Conservation (phyloP, 805 yeast genomes). For the Cyberlindnera bimundalis region DNA sequence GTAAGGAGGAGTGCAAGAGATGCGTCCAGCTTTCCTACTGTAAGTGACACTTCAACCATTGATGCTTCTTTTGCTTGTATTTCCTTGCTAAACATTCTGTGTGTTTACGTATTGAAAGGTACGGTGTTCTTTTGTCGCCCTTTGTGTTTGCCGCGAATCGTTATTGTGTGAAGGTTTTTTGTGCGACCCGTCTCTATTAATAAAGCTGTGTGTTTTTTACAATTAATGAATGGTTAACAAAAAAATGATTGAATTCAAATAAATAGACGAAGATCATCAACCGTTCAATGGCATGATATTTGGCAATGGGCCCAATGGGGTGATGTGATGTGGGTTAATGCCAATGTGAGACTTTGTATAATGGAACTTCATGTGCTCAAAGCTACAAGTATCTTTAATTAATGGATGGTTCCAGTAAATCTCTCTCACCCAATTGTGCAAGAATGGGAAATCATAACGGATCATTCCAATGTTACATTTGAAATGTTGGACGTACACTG, state of each 20-base stretch:
- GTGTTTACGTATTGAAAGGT: slow-evolving; percentile 2
- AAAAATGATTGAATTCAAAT: background rate
- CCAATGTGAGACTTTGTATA: slow-evolving; percentile 81
- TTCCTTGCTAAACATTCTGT: too few relatives aligned
- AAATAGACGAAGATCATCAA: background rate
- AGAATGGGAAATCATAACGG: slow-evolving; percentile 70
- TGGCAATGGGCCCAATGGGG: slow-evolving; percentile 88
- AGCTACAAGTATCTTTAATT: slow-evolving; percentile 75
- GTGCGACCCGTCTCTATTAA: background rate
- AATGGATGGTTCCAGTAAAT: slow-evolving; percentile 78
- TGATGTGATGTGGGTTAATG: slow-evolving; percentile 78
- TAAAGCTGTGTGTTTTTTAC: background rate
- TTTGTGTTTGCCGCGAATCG: background rate
- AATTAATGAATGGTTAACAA: background rate
- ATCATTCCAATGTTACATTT: slow-evolving; percentile 85
- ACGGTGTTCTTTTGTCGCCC: background rate
- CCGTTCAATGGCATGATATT: slow-evolving; percentile 49
- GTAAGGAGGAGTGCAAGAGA: slow-evolving; percentile 89
- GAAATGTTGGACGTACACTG: slow-evolving; percentile 93
- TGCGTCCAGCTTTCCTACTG: slow-evolving; percentile 95
- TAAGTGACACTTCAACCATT: slow-evolving; percentile 87
- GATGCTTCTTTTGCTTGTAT: background rate
- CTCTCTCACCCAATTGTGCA: slow-evolving; percentile 77
- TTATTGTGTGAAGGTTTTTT: background rate
- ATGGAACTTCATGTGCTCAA: slow-evolving; percentile 88